phyloP scores from a whole-genome alignment of 345 rosid genomes.

The Carallia pectinifolia region DNA sequence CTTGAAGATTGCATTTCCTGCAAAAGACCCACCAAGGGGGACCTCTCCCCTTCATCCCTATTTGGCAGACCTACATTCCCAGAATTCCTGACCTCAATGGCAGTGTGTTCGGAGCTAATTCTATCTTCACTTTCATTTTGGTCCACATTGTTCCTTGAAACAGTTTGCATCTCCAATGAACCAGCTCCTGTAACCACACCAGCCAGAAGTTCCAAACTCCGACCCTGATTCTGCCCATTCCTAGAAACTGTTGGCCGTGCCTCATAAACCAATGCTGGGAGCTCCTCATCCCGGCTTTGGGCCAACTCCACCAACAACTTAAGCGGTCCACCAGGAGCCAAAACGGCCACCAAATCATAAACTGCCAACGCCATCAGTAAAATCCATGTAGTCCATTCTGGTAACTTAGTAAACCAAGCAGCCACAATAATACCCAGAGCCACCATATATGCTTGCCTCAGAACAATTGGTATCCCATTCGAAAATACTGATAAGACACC shows the following conservation, averaged over 20 bases:
- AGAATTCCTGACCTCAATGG: conserved; percentile 23
- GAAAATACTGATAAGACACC: conserved; percentile 83
- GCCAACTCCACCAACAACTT: conserved; percentile 89
- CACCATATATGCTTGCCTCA: conserved; percentile 91
- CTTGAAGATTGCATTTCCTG: conserved; percentile 43
- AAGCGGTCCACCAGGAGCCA: conserved; percentile 97
- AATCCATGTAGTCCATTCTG: conserved; percentile 97
- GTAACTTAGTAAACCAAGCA: conserved; percentile 90
- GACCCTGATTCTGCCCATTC: conserved; percentile 36
- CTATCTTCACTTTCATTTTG: conserved; percentile 30
- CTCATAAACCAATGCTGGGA: conserved; percentile 93
- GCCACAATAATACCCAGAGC: conserved; percentile 82
- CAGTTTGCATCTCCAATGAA: conserved; percentile 75
- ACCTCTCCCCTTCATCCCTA: conserved; percentile 48
- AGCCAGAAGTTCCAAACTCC: conserved; percentile 59
- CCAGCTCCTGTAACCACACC: conserved; percentile 62
- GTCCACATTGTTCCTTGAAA: conserved; percentile 32
- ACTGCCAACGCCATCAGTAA: conserved; percentile 82
- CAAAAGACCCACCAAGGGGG: conserved; percentile 42
- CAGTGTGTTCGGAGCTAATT: conserved; percentile 29
- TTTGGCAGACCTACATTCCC: conserved; percentile 29
- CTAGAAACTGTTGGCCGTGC: conserved; percentile 75
- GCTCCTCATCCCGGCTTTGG: conserved; percentile 83
- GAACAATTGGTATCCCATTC: conserved; percentile 66
- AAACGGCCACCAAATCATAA: conserved; percentile 88